These are phyloP conservation scores for Trametes maxima DNA, from an alignment of 768 basidiomycete species.

Conservation along the genomic window DNA sequence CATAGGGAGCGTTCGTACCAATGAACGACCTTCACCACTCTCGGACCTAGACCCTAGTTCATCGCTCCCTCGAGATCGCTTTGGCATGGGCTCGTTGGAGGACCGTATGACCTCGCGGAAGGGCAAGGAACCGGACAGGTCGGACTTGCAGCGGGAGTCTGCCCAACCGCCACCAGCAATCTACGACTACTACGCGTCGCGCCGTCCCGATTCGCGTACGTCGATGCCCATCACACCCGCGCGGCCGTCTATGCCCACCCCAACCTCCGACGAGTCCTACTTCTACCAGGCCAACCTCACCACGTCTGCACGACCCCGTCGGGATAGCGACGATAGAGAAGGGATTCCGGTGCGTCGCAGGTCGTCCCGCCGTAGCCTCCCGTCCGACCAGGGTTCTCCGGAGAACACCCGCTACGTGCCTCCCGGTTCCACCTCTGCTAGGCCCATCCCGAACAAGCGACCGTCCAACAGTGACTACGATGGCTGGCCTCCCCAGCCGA, in stretches of 20 bases:
- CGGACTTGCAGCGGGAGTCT: slow-evolving; percentile 8
- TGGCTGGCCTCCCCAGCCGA: slow-evolving; percentile 8
- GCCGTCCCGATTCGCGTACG: slow-evolving; percentile 16
- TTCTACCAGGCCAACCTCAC: slow-evolving; percentile 15
- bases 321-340: slow-evolving; percentile 10
- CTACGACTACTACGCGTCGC: slow-evolving; percentile 10
- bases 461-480: slow-evolving; percentile 17
- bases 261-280: slow-evolving; percentile 12
- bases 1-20: slow-evolving; percentile 21
- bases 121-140: slow-evolving; percentile 17
- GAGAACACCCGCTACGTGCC: slow-evolving; percentile 18
- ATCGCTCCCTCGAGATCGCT: slow-evolving; percentile 16
- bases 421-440: slow-evolving; percentile 6
- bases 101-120: slow-evolving; percentile 16
- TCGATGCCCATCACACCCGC: slow-evolving; percentile 17
- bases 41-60: slow-evolving; percentile 9
- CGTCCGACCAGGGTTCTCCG: slow-evolving; percentile 21
- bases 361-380: slow-evolving; percentile 15
- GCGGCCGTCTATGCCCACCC: slow-evolving; percentile 8
- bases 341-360: slow-evolving; percentile 21
- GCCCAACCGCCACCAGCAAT: not conserved
- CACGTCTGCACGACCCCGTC: slow-evolving; percentile 1
- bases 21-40: slow-evolving; percentile 15
- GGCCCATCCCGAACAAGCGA: slow-evolving; percentile 20
- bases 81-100: slow-evolving; percentile 9